phyloP scores from a whole-genome alignment of 371 early-diverging fungal genomes.

The Mucor circinelloides region DNA sequence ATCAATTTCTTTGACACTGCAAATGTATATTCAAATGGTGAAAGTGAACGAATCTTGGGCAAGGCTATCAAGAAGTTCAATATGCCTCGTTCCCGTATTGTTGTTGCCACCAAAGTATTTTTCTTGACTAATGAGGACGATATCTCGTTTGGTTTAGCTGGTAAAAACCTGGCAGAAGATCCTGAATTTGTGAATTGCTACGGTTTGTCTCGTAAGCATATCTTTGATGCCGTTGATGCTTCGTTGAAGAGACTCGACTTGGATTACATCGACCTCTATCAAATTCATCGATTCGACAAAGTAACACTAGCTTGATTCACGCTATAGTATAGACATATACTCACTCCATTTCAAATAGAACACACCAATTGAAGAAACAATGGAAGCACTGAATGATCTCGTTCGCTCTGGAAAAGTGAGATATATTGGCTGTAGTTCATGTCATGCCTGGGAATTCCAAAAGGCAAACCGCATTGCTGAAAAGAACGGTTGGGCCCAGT shows the following conservation, averaged over 20 bases:
- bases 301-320: slow-evolving; percentile 8
- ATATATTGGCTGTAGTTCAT: slow-evolving; percentile 41
- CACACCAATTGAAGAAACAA: slow-evolving; percentile 50
- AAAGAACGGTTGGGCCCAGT: slow-evolving; percentile 49
- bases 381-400: slow-evolving; percentile 53
- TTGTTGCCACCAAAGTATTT: slow-evolving; percentile 48
- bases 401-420: slow-evolving; percentile 49
- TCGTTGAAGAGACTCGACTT: slow-evolving; percentile 46
- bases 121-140: slow-evolving; percentile 20
- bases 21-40: slow-evolving; percentile 48
- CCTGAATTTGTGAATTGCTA: slow-evolving; percentile 23
- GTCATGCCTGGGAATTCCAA: slow-evolving; percentile 32
- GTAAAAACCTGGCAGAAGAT: neutral
- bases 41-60: slow-evolving; percentile 41
- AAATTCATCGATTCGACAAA: slow-evolving; percentile 46
- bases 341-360: slow-evolving; percentile 1
- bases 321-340: neutral
- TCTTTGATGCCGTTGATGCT: slow-evolving; percentile 53
- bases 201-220: slow-evolving; percentile 54
- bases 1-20: slow-evolving; percentile 42
- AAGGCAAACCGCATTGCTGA: slow-evolving; percentile 38
- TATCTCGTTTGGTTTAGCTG: neutral
- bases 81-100: slow-evolving; percentile 43
- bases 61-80: slow-evolving; percentile 44
- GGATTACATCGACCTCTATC: slow-evolving; percentile 65